phyloP scores from a whole-genome alignment of 129 eudicot genomes.

The Lactuca saligna region DNA sequence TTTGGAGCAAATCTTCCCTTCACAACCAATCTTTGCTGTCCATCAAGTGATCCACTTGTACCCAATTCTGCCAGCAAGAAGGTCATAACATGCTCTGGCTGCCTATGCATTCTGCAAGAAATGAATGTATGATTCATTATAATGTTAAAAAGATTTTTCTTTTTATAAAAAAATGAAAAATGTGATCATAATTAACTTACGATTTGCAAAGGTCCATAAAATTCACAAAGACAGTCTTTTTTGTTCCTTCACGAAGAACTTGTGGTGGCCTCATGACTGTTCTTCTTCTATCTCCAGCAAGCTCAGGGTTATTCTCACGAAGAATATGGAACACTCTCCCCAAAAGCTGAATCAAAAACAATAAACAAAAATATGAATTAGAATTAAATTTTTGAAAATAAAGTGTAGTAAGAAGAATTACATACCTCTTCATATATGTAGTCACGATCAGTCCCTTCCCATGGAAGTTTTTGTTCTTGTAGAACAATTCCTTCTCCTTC shows the following conservation, averaged over 20 bases:
- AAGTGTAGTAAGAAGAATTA: no score
- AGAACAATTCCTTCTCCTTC: conserved; percentile 44
- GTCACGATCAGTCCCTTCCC: conserved; percentile 69
- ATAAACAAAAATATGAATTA: not conserved
- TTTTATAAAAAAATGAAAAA: not conserved
- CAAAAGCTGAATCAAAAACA: conserved; percentile 36
- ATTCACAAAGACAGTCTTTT: conserved; percentile 69
- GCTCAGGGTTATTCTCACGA: conserved; percentile 74
- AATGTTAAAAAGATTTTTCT: not conserved
- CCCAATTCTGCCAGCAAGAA: conserved; percentile 77
- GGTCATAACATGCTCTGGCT: conserved; percentile 73
- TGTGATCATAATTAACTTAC: conserved; percentile 27
- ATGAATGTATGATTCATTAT: not conserved
- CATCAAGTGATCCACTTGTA: conserved; percentile 82
- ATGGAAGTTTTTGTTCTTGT: conserved; percentile 43
- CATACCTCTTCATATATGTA: conserved; percentile 60
- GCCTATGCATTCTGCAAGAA: conserved; percentile 54
- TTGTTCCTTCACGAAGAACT: conserved; percentile 77
- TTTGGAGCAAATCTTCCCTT: conserved; percentile 71
- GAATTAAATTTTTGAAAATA: not conserved
- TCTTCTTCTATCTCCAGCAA: conserved; percentile 62
- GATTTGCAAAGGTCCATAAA: conserved; percentile 69
- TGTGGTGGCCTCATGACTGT: conserved; percentile 82
- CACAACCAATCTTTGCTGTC: conserved; percentile 63
- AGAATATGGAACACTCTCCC: conserved; percentile 57